These are phyloP conservation scores for Rugonectria rugulosa DNA, from an alignment of 2,329 filamentous ascomycete species.

Conservation along the genomic window DNA sequence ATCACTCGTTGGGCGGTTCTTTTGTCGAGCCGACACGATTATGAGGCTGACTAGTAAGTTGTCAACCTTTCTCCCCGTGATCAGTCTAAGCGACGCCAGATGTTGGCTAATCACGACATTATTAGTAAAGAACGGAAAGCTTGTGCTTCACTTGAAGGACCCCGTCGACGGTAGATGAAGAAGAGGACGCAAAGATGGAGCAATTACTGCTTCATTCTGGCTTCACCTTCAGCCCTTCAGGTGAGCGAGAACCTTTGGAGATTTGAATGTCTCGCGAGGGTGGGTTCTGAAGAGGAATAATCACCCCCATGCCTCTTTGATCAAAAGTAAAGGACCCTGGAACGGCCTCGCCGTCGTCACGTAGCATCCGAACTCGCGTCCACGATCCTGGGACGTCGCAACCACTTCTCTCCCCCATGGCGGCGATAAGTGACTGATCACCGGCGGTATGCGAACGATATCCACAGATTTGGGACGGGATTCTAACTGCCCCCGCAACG, in stretches of 20 bases:
- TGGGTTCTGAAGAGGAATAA: constrained; percentile 3
- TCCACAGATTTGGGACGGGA: constrained; percentile 1
- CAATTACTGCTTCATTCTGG: neutral
- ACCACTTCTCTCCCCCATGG: neutral
- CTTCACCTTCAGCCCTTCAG: neutral
- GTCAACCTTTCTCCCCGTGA: neutral
- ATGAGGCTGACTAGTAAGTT: constrained; percentile 3
- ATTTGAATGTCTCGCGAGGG: constrained; percentile 9
- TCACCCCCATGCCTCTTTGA: neutral
- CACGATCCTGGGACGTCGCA: neutral
- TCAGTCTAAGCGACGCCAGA: neutral
- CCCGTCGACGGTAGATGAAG: too few relatives aligned
- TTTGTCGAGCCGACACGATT: neutral
- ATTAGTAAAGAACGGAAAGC: constrained; percentile 1
- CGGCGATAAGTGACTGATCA: constrained; percentile 15
- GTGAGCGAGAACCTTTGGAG: neutral
- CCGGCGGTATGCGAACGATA: constrained; percentile 12
- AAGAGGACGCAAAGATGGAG: too few relatives aligned
- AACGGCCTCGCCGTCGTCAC: constrained; percentile 13
- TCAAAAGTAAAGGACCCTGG: neutral
- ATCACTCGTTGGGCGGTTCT: constrained; percentile 1
- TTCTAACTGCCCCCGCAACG: constrained; percentile 13
- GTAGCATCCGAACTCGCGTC: neutral
- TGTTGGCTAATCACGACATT: neutral
- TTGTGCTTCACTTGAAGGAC: neutral